Base-by-base conservation (phyloP, 2,329 filamentous ascomycete genomes). In the Blastomyces emzantsi region DNA sequence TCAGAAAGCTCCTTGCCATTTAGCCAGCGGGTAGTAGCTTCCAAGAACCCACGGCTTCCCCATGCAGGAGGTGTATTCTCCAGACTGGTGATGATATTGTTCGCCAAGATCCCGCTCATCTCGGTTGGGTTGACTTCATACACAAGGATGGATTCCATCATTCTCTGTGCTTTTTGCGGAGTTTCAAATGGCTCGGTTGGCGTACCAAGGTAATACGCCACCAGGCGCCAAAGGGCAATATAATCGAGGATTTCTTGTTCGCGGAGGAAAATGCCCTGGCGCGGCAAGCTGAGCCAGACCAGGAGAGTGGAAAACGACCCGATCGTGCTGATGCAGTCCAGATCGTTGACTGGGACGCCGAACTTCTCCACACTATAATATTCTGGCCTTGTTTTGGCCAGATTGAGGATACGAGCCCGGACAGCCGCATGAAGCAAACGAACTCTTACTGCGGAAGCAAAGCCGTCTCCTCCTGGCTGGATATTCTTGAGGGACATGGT, bases 271-370 rank as follows among this genome's bases (percentile, higher is more conserved):
- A 93, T 85, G 2, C 89, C 90, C 75, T 92, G 89, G 0, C 88
- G 81, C 0, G 89, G 89, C 4, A 92, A 80, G 30, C 83, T 83
- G 33, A 90, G 72, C 81, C 84, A 92, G 65, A 92, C 81, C 1
- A 91, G 74, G 0, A 83, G 83, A 0, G 85, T 80, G 0, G 85
- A 89, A 74, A 93, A 93, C 1, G 85, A 85, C 45, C 80, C 80
- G 65, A 92, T 87, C 1, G 90, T 92, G 13, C 80, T 87, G 43
- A 92, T 85, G 64, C 82, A 85, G 73, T 93, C 89, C 1, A 93
- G 81, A 68, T 92, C 87, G 69, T 89, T 92, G 71, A 92, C 86
- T 4, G 88, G 88, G 2, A 88, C 78, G 2, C 88, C 88, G 71
- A 79, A 82, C 47, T 80, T 74, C 22, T 80, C 74, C 0, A 85